Evolutionary conservation across 2,329 filamentous ascomycete species (phyloP), one percentile per base, ranked within the genome.

Genomic region (Exophiala sp.): DNA sequence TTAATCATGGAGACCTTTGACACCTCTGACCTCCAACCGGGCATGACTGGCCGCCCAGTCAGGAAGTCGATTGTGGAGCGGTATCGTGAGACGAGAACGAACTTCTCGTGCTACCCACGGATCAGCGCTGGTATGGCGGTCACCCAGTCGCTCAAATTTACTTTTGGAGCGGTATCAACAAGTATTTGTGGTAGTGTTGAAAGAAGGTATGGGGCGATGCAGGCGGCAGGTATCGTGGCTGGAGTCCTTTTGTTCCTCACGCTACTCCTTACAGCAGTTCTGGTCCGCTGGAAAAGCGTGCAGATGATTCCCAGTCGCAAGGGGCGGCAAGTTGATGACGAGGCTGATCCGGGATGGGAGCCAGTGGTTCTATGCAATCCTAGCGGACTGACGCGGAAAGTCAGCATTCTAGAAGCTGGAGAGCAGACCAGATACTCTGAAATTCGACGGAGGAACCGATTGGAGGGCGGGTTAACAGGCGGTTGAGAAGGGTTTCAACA

Each of bases 1-100:
- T 72, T 91, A 32, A 80, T 91, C 66, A 91, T 91, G 87, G 87
- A 91, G 65, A 85, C 84, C 0, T 91, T 86, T 67, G 88, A 91
- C 66, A 88, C 84, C n/a, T 89, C 85, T 38, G 88, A 91, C 67
- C 75, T 91, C 3, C 86, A 88, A 61, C 83, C 86, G 2, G 85
- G 86, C 9, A 85, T 87, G 75, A 87, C 79, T 5, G 80, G 81
- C 29, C 75, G 76, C 12, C 76, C 76, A n/a, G 65, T 76, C 62
- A 50, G 65, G 4, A 52, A 33, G 24, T 54, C 60, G 5, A 71
- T 79, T 65, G 70, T 73, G 3, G 69, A 71, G 11, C 68, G 70
- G 18, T 70, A 72, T 29, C 66, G 71, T 14, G 66, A 73, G 33
- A 75, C 80, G 43, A 71, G 80, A 34, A 89, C 83, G 9, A 89